Evolutionary conservation across 192 early-diverging fungal genomes (phyloP).

Genomic region (Linderina pennispora): DNA sequence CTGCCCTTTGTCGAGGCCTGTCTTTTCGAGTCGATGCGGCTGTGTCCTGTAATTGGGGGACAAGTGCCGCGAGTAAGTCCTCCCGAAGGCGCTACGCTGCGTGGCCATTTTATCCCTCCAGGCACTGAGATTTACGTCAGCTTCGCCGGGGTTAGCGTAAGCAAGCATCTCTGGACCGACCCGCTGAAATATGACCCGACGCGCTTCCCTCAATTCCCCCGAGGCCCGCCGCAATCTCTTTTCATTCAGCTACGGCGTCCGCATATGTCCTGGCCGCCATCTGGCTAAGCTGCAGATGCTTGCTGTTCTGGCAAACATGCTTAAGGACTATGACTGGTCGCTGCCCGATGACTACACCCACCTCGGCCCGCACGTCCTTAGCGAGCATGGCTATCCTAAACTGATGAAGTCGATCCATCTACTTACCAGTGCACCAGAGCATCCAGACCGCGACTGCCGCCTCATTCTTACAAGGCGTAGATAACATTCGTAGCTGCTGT

Average conservation of each 20-base stretch:
- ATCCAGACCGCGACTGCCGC: too few species aligned
- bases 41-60: constrained; percentile 12
- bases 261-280: constrained; percentile 30
- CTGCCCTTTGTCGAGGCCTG: constrained; percentile 26
- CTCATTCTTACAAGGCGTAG: too few species aligned
- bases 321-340: constrained; percentile 6
- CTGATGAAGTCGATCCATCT: too few species aligned
- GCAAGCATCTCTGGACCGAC: constrained; percentile 20
- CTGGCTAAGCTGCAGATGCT: constrained; percentile 27
- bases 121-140: constrained; percentile 19
- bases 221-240: constrained; percentile 19
- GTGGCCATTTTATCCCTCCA: constrained; percentile 9
- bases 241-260: constrained; percentile 20
- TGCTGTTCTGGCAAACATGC: constrained; percentile 19
- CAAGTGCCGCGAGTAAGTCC: constrained; percentile 15
- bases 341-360: constrained; percentile 3
- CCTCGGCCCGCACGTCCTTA: too few species aligned
- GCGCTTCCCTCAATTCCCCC: constrained; percentile 9
- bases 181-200: constrained; percentile 8
- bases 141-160: too few species aligned
- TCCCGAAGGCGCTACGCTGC: neutral
- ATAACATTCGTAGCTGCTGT: too few species aligned
- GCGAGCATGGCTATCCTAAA: too few species aligned
- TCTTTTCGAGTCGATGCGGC: constrained; percentile 22
- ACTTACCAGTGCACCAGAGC: too few species aligned